These are phyloP conservation scores for Strobilomyces echinocephalus DNA, from an alignment of 768 basidiomycete species.

Conservation along the genomic window DNA sequence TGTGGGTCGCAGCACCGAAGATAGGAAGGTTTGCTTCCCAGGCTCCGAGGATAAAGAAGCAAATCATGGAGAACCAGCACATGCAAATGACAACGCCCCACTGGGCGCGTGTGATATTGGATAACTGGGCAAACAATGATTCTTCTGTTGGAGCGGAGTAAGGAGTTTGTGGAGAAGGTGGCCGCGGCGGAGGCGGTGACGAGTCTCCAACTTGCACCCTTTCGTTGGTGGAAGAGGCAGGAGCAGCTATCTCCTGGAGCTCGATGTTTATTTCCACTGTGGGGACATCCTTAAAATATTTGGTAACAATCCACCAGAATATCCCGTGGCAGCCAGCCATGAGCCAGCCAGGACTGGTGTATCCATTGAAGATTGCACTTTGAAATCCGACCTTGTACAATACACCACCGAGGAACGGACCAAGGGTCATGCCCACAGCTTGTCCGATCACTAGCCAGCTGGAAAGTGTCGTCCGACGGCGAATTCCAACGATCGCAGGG, in stretches of 20 bases:
- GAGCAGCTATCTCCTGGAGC: slow-evolving; percentile 7
- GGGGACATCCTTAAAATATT: slow-evolving; percentile 41
- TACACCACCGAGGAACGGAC: slow-evolving; percentile 60
- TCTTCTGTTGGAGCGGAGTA: not conserved
- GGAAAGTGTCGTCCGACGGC: slow-evolving; percentile 57
- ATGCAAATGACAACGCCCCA: slow-evolving; percentile 57
- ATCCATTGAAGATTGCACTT: slow-evolving; percentile 59
- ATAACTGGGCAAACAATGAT: slow-evolving; percentile 8
- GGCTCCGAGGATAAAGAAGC: slow-evolving; percentile 64
- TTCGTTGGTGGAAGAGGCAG: slow-evolving; percentile 1
- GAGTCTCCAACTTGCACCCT: not conserved
- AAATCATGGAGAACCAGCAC: slow-evolving; percentile 68
- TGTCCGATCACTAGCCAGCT: slow-evolving; percentile 62
- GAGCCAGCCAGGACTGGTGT: slow-evolving; percentile 62
- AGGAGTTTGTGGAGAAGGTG: not conserved
- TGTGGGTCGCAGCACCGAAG: slow-evolving; percentile 40
- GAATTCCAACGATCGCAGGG: slow-evolving; percentile 59
- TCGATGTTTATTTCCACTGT: slow-evolving; percentile 7
- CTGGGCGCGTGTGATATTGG: slow-evolving; percentile 28
- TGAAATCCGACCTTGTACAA: slow-evolving; percentile 57
- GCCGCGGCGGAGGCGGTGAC: not conserved
- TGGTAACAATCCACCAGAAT: slow-evolving; percentile 42
- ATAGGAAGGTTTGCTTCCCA: slow-evolving; percentile 70
- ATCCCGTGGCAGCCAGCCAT: slow-evolving; percentile 50
- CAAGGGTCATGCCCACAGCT: slow-evolving; percentile 53